Base-by-base conservation (phyloP, 495 filamentous ascomycete species). In the Parachaetomium inaequale region DNA sequence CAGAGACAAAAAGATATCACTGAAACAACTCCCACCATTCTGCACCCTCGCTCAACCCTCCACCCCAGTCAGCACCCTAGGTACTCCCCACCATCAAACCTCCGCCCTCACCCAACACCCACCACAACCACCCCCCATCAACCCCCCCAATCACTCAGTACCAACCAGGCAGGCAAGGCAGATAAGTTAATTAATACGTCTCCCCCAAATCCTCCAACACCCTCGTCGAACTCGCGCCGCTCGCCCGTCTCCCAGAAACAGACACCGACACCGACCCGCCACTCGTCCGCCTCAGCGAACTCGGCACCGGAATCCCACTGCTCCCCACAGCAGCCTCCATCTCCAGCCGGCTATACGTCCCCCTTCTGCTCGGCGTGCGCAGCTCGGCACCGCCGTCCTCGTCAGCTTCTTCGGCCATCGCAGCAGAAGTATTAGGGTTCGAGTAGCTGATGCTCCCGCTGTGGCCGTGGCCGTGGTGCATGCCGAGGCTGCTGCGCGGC, bases 261-360 rank as follows among this genome's bases (percentile, higher is more conserved):
- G 59, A 55, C 71, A 61, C 79, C 55, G 42, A 46, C n/a, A 17
- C 19, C 42, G 42, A 46, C 42, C 79, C 84, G 67, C 47, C 59
- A 21, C 78, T 84, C 77, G 80, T 78, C 74, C 78, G 78, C 73
- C 79, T 68, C n/a, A n/a, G n/a, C n/a, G 51, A 29, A 17, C 36
- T 61, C 2, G 67, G 69, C 55, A 68, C 51, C 17, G 69, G 74
- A 23, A 69, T 66, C 72, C 70, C 52, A 76, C 72, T 26, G 83
- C 80, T 47, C 87, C 72, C n/a, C 64, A 64, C 36, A 69, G 71
- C 19, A 49, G 53, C 63, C 26, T 80, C 81, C 31, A 78, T 63
- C 25, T 86, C 83, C 42, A 77, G 80, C 56, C 81, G 79, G 59
- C 81, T 77, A 34, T 74, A 76, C 15, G 80, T 82, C n/a, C 78